A percentile compares a stretch with the other conserved stretches of the same genome.
These are phyloP conservation scores for Corchorus olitorius DNA, from an alignment of 345 rosid genomes.

Conservation along the genomic window DNA sequence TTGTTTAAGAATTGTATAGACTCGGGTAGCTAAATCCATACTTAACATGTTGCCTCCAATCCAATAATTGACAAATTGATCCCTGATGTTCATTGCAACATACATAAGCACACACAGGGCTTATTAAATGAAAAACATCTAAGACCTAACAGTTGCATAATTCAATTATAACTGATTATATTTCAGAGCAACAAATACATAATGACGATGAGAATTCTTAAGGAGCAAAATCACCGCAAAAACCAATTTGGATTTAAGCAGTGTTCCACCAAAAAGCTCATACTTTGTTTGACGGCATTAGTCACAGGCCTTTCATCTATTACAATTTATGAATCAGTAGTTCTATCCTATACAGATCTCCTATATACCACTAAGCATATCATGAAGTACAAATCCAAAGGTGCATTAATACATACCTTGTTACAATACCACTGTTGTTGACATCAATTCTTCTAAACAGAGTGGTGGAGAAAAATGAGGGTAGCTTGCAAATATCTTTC, in stretches of 20 bases:
- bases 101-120: slow-evolving; percentile 8
- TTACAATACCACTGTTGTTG: slow-evolving; percentile 53
- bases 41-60: slow-evolving; percentile 67
- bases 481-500: slow-evolving; percentile 82
- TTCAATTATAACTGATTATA: background rate
- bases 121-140: background rate
- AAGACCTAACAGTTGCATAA: background rate
- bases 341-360: background rate
- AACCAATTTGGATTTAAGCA: background rate
- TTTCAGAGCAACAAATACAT: background rate
- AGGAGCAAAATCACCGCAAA: background rate
- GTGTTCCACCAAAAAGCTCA: background rate
- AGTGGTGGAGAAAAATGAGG: slow-evolving; percentile 68
- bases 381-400: background rate
- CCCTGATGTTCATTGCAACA: slow-evolving; percentile 44
- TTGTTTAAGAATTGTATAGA: slow-evolving; percentile 70
- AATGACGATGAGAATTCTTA: background rate
- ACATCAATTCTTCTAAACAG: slow-evolving; percentile 74
- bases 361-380: background rate
- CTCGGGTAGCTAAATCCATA: slow-evolving; percentile 68
- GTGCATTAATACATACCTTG: slow-evolving; percentile 52
- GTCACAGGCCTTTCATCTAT: background rate
- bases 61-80: slow-evolving; percentile 76
- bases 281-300: background rate
- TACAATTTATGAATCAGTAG: background rate